Evolutionary conservation across 1,139 yeast species (phyloP).

Genomic region (Meyerozyma guilliermondii): DNA sequence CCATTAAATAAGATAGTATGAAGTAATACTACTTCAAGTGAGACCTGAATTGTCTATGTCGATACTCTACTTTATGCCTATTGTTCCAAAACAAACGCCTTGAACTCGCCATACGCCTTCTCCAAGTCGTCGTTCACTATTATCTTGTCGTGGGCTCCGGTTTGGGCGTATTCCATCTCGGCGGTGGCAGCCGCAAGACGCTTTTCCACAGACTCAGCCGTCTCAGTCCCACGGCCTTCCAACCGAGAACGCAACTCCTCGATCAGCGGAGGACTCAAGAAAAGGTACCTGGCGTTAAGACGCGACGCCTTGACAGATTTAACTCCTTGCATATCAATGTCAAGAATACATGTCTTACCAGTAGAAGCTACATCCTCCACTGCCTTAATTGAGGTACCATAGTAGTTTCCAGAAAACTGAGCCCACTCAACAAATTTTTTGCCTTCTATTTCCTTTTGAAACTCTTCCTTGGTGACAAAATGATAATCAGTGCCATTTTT

Average conservation of each 20-base stretch:
- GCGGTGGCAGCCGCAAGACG: constrained; percentile 82
- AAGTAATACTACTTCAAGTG: no score
- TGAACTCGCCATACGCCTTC: constrained; percentile 77
- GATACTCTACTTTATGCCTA: not conserved
- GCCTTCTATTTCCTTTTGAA: constrained; percentile 67
- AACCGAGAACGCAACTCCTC: constrained; percentile 72
- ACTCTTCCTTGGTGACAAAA: constrained; percentile 73
- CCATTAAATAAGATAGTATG: no score
- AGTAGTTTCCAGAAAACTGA: constrained; percentile 93
- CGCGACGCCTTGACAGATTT: constrained; percentile 79
- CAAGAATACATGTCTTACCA: constrained; percentile 79
- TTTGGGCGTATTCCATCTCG: constrained; percentile 81
- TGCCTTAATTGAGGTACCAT: constrained; percentile 86
- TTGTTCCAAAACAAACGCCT: constrained; percentile 56
- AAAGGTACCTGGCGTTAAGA: constrained; percentile 78
- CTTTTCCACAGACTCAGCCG: constrained; percentile 74
- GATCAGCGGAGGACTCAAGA: constrained; percentile 88
- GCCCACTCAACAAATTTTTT: constrained; percentile 95
- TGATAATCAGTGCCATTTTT: constrained; percentile 84
- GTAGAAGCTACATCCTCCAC: constrained; percentile 68
- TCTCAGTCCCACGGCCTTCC: constrained; percentile 90
- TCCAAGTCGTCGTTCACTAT: constrained; percentile 91
- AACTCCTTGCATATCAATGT: constrained; percentile 99
- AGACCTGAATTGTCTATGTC: no score
- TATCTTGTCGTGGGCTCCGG: constrained; percentile 83